Evolutionary conservation across 2,329 filamentous ascomycete genomes (phyloP).

Genomic region (Cytospora paraplurivora): DNA sequence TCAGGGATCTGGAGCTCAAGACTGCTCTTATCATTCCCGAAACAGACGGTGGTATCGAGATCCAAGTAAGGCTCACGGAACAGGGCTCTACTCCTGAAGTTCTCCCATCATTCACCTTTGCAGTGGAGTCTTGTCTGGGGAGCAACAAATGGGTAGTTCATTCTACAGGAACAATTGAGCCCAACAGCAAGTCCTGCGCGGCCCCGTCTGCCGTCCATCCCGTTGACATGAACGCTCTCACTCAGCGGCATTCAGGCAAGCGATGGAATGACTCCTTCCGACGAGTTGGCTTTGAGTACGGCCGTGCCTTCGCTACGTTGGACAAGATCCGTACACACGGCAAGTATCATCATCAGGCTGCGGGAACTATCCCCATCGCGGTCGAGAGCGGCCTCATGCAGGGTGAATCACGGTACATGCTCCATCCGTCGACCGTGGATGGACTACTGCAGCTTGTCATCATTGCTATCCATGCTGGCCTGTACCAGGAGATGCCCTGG

Average conservation of each 20-base stretch:
- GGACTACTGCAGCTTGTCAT: constrained; percentile 40
- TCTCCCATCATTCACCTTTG: neutral
- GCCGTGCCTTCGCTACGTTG: constrained; percentile 42
- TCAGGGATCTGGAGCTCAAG: neutral
- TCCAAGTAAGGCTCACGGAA: neutral
- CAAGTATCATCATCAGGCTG: constrained; percentile 33
- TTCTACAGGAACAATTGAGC: constrained; percentile 31
- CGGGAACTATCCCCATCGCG: constrained; percentile 33
- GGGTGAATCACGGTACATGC: constrained; percentile 42
- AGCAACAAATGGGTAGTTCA: constrained; percentile 35
- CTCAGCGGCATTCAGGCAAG: constrained; percentile 35
- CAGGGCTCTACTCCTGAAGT: neutral
- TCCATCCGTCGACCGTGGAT: constrained; percentile 46
- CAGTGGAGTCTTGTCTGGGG: constrained; percentile 24
- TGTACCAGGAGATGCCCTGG: constrained; percentile 35
- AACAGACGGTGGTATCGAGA: neutral
- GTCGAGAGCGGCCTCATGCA: constrained; percentile 23
- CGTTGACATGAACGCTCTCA: constrained; percentile 5
- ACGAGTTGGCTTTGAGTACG: constrained; percentile 43
- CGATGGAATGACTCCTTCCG: constrained; percentile 39
- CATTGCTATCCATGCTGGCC: constrained; percentile 36
- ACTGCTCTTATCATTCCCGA: constrained; percentile 1
- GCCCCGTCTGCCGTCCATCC: constrained; percentile 20
- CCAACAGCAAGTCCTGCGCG: neutral
- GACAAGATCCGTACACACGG: constrained; percentile 36